Conservation (phyloP, 2,329 filamentous ascomycete species). For the Xylaria polymorpha region DNA sequence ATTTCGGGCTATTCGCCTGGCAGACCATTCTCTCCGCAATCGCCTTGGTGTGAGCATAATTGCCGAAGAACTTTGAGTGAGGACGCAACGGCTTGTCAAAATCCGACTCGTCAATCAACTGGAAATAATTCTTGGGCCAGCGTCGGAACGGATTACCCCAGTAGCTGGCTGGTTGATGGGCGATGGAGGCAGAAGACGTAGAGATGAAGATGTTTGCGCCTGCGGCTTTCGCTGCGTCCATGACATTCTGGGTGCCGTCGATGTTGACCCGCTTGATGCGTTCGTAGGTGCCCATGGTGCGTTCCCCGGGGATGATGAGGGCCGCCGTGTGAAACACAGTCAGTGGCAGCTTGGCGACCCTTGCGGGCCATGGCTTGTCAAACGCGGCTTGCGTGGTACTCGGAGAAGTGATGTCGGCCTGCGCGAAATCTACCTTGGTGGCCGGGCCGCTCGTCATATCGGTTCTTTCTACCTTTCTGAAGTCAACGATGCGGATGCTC, state of each 20-base stretch:
- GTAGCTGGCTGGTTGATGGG: slow-evolving; percentile 52
- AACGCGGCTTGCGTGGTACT: slow-evolving; percentile 56
- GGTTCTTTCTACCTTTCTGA: slow-evolving; percentile 54
- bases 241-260: slow-evolving; percentile 58
- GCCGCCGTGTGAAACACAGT: slow-evolving; percentile 64
- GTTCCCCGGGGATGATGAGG: slow-evolving; percentile 58
- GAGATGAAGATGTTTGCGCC: slow-evolving; percentile 59
- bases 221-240: slow-evolving; percentile 55
- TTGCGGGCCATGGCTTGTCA: slow-evolving; percentile 55
- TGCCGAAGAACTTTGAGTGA: slow-evolving; percentile 56
- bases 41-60: slow-evolving; percentile 61
- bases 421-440: slow-evolving; percentile 53
- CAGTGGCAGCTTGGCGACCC: slow-evolving; percentile 55
- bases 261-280: slow-evolving; percentile 59
- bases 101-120: slow-evolving; percentile 57
- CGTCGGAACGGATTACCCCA: slow-evolving; percentile 55
- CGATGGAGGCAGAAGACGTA: slow-evolving; percentile 60
- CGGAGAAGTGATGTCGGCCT: slow-evolving; percentile 58
- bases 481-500: slow-evolving; percentile 61
- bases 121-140: slow-evolving; percentile 54
- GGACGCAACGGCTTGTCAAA: slow-evolving; percentile 52
- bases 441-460: slow-evolving; percentile 54
- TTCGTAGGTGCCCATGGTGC: slow-evolving; percentile 54
- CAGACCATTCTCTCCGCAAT: slow-evolving; percentile 59
- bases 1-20: slow-evolving; percentile 47